phyloP scores from a whole-genome alignment of 2,329 filamentous ascomycete genomes.

The Tolypocladium cylindrosporum region DNA sequence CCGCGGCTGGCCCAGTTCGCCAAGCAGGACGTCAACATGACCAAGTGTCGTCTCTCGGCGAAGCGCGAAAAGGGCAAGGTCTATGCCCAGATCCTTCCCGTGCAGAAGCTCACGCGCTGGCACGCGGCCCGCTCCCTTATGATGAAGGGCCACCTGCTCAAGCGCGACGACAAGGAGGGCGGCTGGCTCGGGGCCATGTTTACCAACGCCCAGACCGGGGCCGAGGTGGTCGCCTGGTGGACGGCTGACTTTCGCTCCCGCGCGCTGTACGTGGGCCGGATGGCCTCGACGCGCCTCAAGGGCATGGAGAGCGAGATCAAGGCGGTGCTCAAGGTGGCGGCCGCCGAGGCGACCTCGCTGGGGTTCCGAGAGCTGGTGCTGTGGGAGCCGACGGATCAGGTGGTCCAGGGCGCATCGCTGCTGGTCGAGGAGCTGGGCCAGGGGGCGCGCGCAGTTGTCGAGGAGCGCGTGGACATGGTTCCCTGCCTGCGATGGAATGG shows the following conservation, averaged over 20 bases:
- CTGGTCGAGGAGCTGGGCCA: constrained; percentile 28
- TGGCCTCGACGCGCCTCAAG: constrained; percentile 8
- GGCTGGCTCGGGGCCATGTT: constrained; percentile 2
- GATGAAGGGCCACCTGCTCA: constrained; percentile 10
- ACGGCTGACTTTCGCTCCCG: constrained; percentile 20
- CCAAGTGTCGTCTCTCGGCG: constrained; percentile 12
- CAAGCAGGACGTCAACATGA: constrained; percentile 14
- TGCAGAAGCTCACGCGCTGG: constrained; percentile 17
- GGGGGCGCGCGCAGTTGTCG: constrained; percentile 16
- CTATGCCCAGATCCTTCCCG: constrained; percentile 23
- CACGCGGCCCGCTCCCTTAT: constrained; percentile 21
- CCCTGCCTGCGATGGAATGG: constrained; percentile 25
- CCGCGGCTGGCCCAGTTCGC: background rate
- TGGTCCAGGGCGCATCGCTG: constrained; percentile 15
- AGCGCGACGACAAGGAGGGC: background rate
- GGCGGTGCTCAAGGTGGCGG: constrained; percentile 21
- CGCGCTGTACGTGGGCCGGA: constrained; percentile 8
- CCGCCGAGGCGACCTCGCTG: constrained; percentile 20
- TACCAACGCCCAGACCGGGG: constrained; percentile 4
- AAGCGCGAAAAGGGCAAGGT: constrained; percentile 15
- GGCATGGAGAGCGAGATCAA: constrained; percentile 14
- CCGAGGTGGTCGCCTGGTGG: constrained; percentile 23
- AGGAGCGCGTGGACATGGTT: constrained; percentile 20
- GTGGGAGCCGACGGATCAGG: constrained; percentile 24
- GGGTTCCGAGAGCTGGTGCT: constrained; percentile 22